Base-by-base conservation (phyloP, 1,139 yeast genomes). In the Geotrichum reessii region DNA sequence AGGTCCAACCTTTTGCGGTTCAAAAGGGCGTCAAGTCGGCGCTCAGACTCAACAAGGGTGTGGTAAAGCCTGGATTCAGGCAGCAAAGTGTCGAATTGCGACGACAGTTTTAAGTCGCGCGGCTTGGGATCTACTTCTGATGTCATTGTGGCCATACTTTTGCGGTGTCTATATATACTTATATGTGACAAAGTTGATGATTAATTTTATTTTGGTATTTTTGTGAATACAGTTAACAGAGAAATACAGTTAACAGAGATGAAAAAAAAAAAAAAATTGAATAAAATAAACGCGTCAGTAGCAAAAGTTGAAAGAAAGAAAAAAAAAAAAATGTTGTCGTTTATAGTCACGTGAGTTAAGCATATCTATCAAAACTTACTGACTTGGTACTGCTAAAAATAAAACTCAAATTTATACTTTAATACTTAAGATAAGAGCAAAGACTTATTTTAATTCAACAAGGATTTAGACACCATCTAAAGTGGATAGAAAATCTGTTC, bases 1-100 rank as follows among this genome's bases (percentile, higher is more conserved):
- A 91, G 78, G 67, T 93, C 98, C 58, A 89, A 80, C 61, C 90
- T 82, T 71, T 92, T 92, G 63, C 96, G 82, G 55, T 92, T 83
- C 53, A 90, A 82, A 63, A 88, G 80, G 60, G 93, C 82, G 71
- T 93, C 99, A 50, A 93, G 75, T 62, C 83, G 80, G 61, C 84
- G 81, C 72, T 93, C 99, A 12, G 92, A 88, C 12, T 87, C 91
- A 62, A 82, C 80, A 53, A 93, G 76, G 57, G 82, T 79, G 66
- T 86, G 82, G 72, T 88, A 89, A 57, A 84, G 77, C 19, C 80
- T 82, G 47, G 91, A 84, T 66, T 88, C 92, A 7, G 97, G 95
- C 24, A 91, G 79, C 58, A 84, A 74, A 47, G 79, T 77, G 64
- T 81, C 82, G 58, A 91, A 75, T 37, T 80, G 76, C 1, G 79